A percentile compares a stretch with the other conserved stretches of the same genome.
phyloP scores from a whole-genome alignment of 495 filamentous ascomycete genomes.

The Entonaema liquescens region DNA sequence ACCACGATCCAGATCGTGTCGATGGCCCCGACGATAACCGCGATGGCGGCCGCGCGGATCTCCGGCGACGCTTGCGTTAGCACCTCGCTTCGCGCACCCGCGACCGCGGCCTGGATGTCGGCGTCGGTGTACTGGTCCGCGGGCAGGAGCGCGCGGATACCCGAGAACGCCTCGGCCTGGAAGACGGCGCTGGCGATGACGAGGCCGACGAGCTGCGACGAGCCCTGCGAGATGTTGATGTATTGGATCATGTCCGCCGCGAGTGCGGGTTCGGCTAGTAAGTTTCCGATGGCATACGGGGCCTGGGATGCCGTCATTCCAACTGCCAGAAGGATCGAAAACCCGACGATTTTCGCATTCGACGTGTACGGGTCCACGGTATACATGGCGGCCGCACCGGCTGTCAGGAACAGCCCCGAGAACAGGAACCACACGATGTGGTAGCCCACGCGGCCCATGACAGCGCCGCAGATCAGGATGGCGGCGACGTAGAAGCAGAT shows the following conservation, averaged over 20 bases:
- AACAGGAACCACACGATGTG: slow-evolving; percentile 67
- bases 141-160: slow-evolving; percentile 43
- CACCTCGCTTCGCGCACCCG: slow-evolving; percentile 51
- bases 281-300: slow-evolving; percentile 60
- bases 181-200: slow-evolving; percentile 64
- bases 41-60: slow-evolving; percentile 46
- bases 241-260: slow-evolving; percentile 58
- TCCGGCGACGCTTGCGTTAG: slow-evolving; percentile 46
- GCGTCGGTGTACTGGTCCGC: slow-evolving; percentile 30
- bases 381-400: slow-evolving; percentile 61
- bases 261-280: slow-evolving; percentile 48
- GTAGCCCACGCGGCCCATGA: slow-evolving; percentile 57
- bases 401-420: slow-evolving; percentile 54
- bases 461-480: slow-evolving; percentile 52
- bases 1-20: slow-evolving; percentile 57
- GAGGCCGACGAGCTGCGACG: slow-evolving; percentile 59
- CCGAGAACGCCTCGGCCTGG: slow-evolving; percentile 52
- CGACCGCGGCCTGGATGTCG: slow-evolving; percentile 54
- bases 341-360: slow-evolving; percentile 57
- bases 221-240: slow-evolving; percentile 60
- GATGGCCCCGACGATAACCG: slow-evolving; percentile 57
- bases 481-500: slow-evolving; percentile 55
- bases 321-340: slow-evolving; percentile 57
- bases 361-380: slow-evolving; percentile 47
- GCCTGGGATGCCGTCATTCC: slow-evolving; percentile 61